Evolutionary conservation across 257 asterid genomes (phyloP), one percentile per base, ranked within the genome.

Genomic region (Gentiana dahurica): DNA sequence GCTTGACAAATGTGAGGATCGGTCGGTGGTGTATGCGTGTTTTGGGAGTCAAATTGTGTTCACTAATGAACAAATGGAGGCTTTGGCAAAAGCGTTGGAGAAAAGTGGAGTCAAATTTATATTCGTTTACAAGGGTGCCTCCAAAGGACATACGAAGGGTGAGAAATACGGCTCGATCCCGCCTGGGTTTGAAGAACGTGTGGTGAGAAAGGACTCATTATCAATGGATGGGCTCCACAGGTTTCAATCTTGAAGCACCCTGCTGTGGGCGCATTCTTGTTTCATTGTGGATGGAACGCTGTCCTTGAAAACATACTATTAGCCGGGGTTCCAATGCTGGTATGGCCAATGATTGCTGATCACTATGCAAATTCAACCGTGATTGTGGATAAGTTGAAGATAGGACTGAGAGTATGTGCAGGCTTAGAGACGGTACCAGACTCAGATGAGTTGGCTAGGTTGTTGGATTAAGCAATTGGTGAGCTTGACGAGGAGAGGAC

Each of bases 291-390:
- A 3, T 85, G 94, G 97, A 88, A 88, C 5, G 85, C 97, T 0
- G 55, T 65, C 0, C 51, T 85, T 0, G 97, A 89, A 38, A 75
- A 80, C 1, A 62, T 89, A 0, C 15, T 62, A 1, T 24, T 62
- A 0, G 82, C 82, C 0, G 86, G 95, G 2, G 82, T 83, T 57
- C 87, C 94, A 1, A 71, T 85, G 88, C 59, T 85, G 56, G 72
- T 89, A 0, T 88, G 97, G 97, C 91, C 97, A 1, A 88, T 88
- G 97, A 70, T 81, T 0, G 97, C 95, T 0, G 97, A 89, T 36
- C 95, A 89, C 43, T 89, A 54, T 35, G 2, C 69, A 8, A 69
- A 89, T 12, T 84, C 97, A 0, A 77, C 81, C 4, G 38, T 85
- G 61, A 34, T 89, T 57, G 94, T 78, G 49, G 92, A 85, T 12